Evolutionary conservation across 768 basidiomycete genomes (phyloP).

Genomic region (Artomyces pyxidatus): DNA sequence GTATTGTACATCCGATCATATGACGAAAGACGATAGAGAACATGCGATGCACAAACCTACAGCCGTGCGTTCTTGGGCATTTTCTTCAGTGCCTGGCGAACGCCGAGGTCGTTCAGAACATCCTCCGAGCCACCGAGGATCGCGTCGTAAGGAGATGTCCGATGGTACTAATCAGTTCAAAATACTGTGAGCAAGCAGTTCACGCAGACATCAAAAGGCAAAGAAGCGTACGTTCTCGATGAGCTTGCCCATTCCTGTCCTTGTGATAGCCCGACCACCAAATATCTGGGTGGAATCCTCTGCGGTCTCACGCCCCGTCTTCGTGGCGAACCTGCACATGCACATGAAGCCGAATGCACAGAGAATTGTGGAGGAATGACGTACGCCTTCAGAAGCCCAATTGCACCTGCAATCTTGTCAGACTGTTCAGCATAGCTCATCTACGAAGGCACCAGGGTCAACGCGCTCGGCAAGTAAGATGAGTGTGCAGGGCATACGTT

Average conservation of each 20-base stretch:
- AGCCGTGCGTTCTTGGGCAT: conserved; percentile 48
- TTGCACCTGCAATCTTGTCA: conserved; percentile 78
- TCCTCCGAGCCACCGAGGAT: conserved; percentile 79
- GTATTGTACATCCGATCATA: neutral
- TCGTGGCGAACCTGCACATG: conserved; percentile 51
- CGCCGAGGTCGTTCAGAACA: conserved; percentile 65
- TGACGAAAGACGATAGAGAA: neutral
- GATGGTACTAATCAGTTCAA: conserved; percentile 49
- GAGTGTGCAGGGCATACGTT: conserved; percentile 39
- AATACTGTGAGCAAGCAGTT: neutral
- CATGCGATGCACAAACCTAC: conserved; percentile 16
- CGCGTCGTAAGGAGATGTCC: conserved; percentile 77
- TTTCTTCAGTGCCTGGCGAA: conserved; percentile 63
- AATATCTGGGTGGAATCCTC: conserved; percentile 79
- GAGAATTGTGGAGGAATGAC: conserved; percentile 20
- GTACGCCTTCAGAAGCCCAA: conserved; percentile 84
- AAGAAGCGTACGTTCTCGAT: conserved; percentile 59
- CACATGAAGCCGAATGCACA: neutral
- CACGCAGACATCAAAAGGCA: neutral
- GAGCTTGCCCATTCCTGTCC: conserved; percentile 78
- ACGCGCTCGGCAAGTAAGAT: conserved; percentile 7
- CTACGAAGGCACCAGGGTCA: conserved; percentile 28
- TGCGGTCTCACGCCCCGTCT: conserved; percentile 58
- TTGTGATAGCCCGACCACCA: conserved; percentile 82
- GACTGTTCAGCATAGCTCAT: conserved; percentile 86